A percentile compares a stretch with the other conserved stretches of the same genome.
Evolutionary conservation across 345 rosid genomes (phyloP).

Genomic region (Salix suchowensis): DNA sequence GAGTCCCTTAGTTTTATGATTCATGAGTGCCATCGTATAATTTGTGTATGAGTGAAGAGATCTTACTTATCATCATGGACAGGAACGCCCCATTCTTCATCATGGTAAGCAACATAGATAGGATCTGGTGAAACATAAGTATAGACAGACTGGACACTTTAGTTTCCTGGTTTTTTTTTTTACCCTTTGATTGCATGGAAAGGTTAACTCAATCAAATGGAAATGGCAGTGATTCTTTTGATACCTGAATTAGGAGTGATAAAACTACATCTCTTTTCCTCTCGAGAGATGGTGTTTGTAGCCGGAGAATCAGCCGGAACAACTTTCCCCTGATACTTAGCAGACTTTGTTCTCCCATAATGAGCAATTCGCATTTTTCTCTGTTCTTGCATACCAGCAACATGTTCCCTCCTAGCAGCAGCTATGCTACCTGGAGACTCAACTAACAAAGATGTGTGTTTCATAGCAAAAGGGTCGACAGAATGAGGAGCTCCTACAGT

Average conservation of each 20-base stretch:
- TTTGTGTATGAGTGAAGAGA: neutral
- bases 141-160: neutral
- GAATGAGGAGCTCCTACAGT: neutral
- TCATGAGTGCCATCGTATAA: neutral
- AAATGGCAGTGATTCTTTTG: neutral
- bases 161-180: neutral
- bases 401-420: constrained; percentile 63
- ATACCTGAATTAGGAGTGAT: constrained; percentile 64
- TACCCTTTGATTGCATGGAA: neutral
- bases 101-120: constrained; percentile 64
- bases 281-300: neutral
- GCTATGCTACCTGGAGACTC: constrained; percentile 66
- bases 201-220: neutral
- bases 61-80: constrained; percentile 62
- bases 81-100: constrained; percentile 82
- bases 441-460: constrained; percentile 19
- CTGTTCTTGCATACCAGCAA: constrained; percentile 55
- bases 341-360: constrained; percentile 59
- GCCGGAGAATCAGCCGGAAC: constrained; percentile 21
- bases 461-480: constrained; percentile 1
- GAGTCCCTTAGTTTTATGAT: neutral
- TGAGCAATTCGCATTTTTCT: constrained; percentile 56
- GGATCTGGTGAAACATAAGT: constrained; percentile 42
- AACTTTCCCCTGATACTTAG: constrained; percentile 25
- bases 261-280: constrained; percentile 62